phyloP scores from a whole-genome alignment of 2,329 filamentous ascomycete genomes.

The Fusarium metavorans region DNA sequence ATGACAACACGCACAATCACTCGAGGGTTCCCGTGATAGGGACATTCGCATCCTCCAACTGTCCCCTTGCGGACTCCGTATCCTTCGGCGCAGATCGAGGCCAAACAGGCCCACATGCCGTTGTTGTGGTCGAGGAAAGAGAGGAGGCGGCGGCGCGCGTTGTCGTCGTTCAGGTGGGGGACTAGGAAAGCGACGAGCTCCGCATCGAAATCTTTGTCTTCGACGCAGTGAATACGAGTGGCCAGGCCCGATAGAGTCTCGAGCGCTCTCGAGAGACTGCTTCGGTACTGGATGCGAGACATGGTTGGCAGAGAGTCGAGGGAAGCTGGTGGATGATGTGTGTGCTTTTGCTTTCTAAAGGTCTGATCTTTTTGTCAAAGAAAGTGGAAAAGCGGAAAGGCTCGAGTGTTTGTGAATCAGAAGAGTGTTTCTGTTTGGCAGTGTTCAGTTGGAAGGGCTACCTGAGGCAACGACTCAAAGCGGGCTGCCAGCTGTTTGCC shows the following conservation, averaged over 20 bases:
- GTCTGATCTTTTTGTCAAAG: background rate
- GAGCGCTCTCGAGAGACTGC: background rate
- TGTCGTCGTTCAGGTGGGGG: background rate
- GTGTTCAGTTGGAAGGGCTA: background rate
- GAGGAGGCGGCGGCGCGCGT: background rate
- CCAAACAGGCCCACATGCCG: background rate
- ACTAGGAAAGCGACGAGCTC: background rate
- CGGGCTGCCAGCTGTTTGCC: background rate
- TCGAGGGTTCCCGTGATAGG: background rate
- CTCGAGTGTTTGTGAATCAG: background rate
- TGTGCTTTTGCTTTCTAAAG: background rate
- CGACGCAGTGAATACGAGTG: background rate
- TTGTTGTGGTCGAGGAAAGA: background rate
- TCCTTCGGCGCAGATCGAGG: background rate
- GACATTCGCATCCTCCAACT: background rate
- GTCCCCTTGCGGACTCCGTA: background rate
- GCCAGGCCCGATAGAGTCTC: background rate
- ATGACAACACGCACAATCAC: background rate
- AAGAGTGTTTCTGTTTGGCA: background rate
- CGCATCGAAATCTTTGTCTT: background rate
- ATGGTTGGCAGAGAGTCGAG: background rate
- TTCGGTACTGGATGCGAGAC: background rate
- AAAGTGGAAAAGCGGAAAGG: background rate
- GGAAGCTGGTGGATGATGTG: background rate
- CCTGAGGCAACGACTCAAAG: background rate